phyloP scores from a whole-genome alignment of 768 basidiomycete species.

The Hericium erinaceus region DNA sequence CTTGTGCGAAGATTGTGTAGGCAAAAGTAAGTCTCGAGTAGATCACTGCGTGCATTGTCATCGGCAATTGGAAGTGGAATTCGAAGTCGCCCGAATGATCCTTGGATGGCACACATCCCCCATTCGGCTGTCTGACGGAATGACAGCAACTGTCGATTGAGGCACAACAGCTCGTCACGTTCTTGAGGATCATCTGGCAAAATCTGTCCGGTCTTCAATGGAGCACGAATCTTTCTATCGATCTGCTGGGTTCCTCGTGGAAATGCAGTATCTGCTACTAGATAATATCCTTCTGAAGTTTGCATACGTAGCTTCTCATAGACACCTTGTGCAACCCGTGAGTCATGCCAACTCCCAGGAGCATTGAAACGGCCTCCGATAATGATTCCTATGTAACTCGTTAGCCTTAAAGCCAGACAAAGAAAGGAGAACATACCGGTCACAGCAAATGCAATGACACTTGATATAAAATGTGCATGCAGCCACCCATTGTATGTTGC shows the following conservation, averaged over 20 bases:
- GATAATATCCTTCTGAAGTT: slow-evolving; percentile 34
- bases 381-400: slow-evolving; percentile 23
- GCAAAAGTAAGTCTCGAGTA: slow-evolving; percentile 29
- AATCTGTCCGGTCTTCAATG: slow-evolving; percentile 26
- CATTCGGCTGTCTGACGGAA: slow-evolving; percentile 42
- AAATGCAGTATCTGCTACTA: slow-evolving; percentile 39
- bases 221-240: slow-evolving; percentile 25
- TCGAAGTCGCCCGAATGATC: slow-evolving; percentile 35
- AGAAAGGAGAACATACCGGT: slow-evolving; percentile 9
- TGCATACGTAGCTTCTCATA: slow-evolving; percentile 24
- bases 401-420: not conserved
- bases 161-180: slow-evolving; percentile 17
- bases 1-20: slow-evolving; percentile 26
- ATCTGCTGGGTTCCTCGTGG: slow-evolving; percentile 26
- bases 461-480: not conserved
- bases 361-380: slow-evolving; percentile 28
- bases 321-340: slow-evolving; percentile 30
- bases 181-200: slow-evolving; percentile 12
- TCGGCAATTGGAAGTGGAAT: slow-evolving; percentile 31
- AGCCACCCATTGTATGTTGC: slow-evolving; percentile 3
- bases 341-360: slow-evolving; percentile 43
- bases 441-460: slow-evolving; percentile 12
- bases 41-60: slow-evolving; percentile 14
- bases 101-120: slow-evolving; percentile 38
- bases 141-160: slow-evolving; percentile 32